Evolutionary conservation across 768 basidiomycete species (phyloP).

Genomic region (Leccinum uliginosum): DNA sequence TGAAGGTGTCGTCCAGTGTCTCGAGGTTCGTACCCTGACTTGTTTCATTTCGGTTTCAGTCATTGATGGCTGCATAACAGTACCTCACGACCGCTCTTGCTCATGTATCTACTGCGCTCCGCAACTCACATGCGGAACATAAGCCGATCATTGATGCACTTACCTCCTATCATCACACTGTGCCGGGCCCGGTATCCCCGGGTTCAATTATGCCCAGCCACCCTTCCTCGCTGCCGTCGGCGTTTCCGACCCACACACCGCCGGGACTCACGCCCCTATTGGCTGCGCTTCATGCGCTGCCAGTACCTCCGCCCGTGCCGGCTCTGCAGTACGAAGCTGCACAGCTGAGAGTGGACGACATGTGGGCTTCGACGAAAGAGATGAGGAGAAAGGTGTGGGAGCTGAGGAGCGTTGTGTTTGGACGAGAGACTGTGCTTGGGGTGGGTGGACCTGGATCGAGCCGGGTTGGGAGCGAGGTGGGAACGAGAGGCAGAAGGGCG

Average conservation of each 20-base stretch:
- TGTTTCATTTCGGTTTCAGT: conserved; percentile 7
- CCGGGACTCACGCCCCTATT: conserved; percentile 24
- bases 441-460: conserved; percentile 29
- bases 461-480: conserved; percentile 53
- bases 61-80: conserved; percentile 24
- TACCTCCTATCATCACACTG: conserved; percentile 23
- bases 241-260: conserved; percentile 1
- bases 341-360: conserved; percentile 59
- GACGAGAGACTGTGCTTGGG: conserved; percentile 45
- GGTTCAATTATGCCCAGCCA: neutral
- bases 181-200: neutral
- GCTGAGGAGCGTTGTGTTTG: conserved; percentile 66
- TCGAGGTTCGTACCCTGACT: conserved; percentile 40
- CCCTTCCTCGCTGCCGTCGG: neutral
- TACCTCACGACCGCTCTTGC: conserved; percentile 52
- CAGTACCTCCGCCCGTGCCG: conserved; percentile 23
- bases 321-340: conserved; percentile 67
- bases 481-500: conserved; percentile 27
- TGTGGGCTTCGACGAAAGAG: conserved; percentile 62
- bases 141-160: conserved; percentile 43
- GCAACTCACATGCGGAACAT: conserved; percentile 55
- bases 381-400: conserved; percentile 60
- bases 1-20: conserved; percentile 54
- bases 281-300: conserved; percentile 33
- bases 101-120: conserved; percentile 51